A percentile compares a stretch with the other conserved stretches of the same genome.
These are phyloP conservation scores for Tremellales sp. DNA, from an alignment of 1,284 basidiomycete species.

Conservation along the genomic window DNA sequence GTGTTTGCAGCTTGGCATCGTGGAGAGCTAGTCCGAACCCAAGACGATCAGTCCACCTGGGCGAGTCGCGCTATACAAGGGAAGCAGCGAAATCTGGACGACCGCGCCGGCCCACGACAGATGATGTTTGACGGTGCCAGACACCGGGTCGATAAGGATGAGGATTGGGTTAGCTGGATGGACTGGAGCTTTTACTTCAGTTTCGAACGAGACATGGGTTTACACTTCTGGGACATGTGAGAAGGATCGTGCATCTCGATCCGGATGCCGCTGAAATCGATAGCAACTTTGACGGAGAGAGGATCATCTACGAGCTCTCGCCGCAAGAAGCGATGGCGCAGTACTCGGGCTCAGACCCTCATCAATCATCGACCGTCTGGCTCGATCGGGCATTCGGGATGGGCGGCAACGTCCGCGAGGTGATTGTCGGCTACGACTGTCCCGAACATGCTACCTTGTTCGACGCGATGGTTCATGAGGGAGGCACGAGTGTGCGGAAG, in stretches of 20 bases:
- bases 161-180: conserved; percentile 60
- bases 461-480: too few species aligned
- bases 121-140: conserved; percentile 20
- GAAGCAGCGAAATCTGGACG: too few species aligned
- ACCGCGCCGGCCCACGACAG: too few species aligned
- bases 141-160: conserved; percentile 54
- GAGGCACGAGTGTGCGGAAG: too few species aligned
- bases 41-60: too few species aligned
- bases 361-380: conserved; percentile 61
- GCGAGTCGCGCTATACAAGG: too few species aligned
- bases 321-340: conserved; percentile 56
- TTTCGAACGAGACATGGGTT: conserved; percentile 63
- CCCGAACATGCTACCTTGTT: too few species aligned
- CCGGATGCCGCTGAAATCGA: background rate
- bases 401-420: too few species aligned
- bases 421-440: too few species aligned
- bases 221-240: conserved; percentile 66
- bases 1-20: too few species aligned
- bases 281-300: conserved; percentile 57
- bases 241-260: conserved; percentile 7
- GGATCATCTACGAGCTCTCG: conserved; percentile 62
- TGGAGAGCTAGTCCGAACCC: too few species aligned
- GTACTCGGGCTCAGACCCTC: conserved; percentile 63
- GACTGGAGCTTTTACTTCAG: conserved; percentile 54
- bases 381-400: too few species aligned